Conservation (phyloP, 139 green algal genomes). For the Haematococcus lacustris region DNA sequence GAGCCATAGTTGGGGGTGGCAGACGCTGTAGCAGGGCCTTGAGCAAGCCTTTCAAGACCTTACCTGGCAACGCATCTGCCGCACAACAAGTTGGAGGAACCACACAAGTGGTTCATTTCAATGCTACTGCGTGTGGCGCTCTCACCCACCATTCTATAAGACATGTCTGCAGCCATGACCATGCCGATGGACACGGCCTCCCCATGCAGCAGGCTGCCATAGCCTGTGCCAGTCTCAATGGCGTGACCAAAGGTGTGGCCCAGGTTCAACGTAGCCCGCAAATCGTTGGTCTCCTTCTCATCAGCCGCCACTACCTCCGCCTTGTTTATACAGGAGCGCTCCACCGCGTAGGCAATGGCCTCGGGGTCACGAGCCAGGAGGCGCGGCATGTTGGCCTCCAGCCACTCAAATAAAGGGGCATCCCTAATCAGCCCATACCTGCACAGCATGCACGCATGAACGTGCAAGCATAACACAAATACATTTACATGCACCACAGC, state of each 20-base stretch:
- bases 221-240: constrained; percentile 81
- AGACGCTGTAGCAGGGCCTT: too few species aligned
- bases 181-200: constrained; percentile 93
- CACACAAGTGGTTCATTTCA: too few species aligned
- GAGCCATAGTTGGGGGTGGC: too few species aligned
- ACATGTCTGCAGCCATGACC: constrained; percentile 94
- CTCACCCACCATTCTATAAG: constrained; percentile 57
- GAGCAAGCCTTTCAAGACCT: too few species aligned
- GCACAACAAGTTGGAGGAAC: too few species aligned
- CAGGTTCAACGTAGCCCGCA: constrained; percentile 96
- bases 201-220: constrained; percentile 56
- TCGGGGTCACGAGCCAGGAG: constrained; percentile 77
- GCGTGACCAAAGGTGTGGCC: constrained; percentile 99
- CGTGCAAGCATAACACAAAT: neutral
- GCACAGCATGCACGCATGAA: neutral
- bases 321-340: constrained; percentile 96
- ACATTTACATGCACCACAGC: too few species aligned
- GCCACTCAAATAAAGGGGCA: constrained; percentile 88
- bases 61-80: too few species aligned
- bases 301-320: constrained; percentile 81
- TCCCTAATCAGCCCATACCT: constrained; percentile 48
- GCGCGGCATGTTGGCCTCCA: constrained; percentile 85
- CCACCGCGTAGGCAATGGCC: constrained; percentile 84
- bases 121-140: too few species aligned
- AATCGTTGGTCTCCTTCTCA: constrained; percentile 75